Base-by-base conservation (phyloP, 1,139 yeast species). In the Taiozyma sp. region DNA sequence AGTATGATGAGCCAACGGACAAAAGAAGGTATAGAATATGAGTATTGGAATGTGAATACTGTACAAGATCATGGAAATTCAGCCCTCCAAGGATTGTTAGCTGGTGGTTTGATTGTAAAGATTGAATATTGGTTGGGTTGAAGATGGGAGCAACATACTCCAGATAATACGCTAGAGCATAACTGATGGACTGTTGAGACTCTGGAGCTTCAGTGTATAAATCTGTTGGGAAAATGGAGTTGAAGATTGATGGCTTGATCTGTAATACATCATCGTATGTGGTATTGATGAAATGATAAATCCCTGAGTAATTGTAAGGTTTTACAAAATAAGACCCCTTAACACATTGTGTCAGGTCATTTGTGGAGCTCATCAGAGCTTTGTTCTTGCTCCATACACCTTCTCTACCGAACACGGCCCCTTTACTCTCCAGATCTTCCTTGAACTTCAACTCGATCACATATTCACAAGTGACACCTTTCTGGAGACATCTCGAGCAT, bases 321-420 rank as follows among this genome's bases (percentile, higher is more conserved):
- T 39, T 19, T 2, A 44, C 12, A 23, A 43, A 47, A 8, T 23
- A 27, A 4, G 36, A n/a, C 2, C 13, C 16, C 12, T 16, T 42
- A 4, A 39, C 54, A 13, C 45, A 7, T 2, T 14, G 4, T 14
- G 46, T 46, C 2, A 51, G 42, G 27, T 51, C 54, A 9, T 44
- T 43, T 4, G 48, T 42, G 4, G 29, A 40, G 13, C 13, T 22
- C 16, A 13, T 7, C 9, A n/a, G 14, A 12, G 41, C 5, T 8
- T 43, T 44, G 9, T 22, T 19, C 27, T 48, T 52, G 8, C 16
- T 22, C 55, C 55, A 53, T 8, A 51, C 39, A 9, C 55, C 55
- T 45, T 53, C 55, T 23, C 55, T 47, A 2, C 55, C 55, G 47
- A 53, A 53, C 1, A 36, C 55, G 1, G 47, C 49, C 8, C 52